Percentiles rank a stretch among this genome's conserved stretches.
phyloP scores from a whole-genome alignment of 345 rosid species.

The Linum usitatissimum region DNA sequence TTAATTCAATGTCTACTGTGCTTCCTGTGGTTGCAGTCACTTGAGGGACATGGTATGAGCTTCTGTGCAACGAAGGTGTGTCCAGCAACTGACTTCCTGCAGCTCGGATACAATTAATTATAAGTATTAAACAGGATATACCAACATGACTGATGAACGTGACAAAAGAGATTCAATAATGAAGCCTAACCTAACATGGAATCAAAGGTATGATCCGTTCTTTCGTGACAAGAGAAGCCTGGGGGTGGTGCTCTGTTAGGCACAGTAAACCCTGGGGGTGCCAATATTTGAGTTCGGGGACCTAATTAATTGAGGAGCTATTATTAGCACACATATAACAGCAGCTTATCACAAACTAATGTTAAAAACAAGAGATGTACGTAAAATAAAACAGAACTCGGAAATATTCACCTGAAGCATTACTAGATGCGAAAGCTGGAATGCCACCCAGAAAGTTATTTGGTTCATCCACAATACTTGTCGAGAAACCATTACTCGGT shows the following conservation, averaged over 20 bases:
- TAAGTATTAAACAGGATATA: background rate
- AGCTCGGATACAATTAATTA: slow-evolving; percentile 6
- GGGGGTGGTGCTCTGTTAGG: slow-evolving; percentile 90
- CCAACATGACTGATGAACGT: background rate
- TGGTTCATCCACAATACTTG: slow-evolving; percentile 37
- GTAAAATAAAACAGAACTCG: background rate
- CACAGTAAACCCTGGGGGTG: slow-evolving; percentile 79
- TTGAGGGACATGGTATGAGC: slow-evolving; percentile 28
- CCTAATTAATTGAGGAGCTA: slow-evolving; percentile 17
- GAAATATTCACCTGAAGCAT: slow-evolving; percentile 43
- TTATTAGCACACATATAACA: background rate
- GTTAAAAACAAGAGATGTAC: background rate
- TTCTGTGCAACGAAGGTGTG: slow-evolving; percentile 40
- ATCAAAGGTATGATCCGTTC: slow-evolving; percentile 40
- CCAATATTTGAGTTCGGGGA: slow-evolving; percentile 60
- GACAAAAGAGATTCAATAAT: background rate
- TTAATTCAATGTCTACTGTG: slow-evolving; percentile 59
- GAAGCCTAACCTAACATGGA: slow-evolving; percentile 33
- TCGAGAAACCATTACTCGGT: slow-evolving; percentile 36
- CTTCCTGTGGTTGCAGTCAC: slow-evolving; percentile 30
- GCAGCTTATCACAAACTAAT: background rate
- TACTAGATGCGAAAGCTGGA: slow-evolving; percentile 33
- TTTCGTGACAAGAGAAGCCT: slow-evolving; percentile 67
- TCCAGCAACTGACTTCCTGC: slow-evolving; percentile 48
- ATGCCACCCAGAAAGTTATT: slow-evolving; percentile 26